A percentile compares a stretch with the other conserved stretches of the same genome.
Conservation (phyloP, 2,329 filamentous ascomycete species). For the Fusarium sp. region DNA sequence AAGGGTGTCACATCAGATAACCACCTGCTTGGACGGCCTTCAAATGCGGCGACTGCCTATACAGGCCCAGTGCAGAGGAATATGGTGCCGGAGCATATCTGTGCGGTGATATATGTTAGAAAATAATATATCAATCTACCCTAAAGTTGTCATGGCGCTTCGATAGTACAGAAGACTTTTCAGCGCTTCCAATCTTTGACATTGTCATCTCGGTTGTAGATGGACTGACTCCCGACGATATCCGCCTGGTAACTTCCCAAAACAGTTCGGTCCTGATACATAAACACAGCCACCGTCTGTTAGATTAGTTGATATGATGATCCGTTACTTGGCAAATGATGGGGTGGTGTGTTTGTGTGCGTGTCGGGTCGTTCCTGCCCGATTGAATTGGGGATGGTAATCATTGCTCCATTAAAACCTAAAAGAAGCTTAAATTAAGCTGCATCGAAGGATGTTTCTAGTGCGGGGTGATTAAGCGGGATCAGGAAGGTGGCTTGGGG, state of each 20-base stretch:
- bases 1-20: no score
- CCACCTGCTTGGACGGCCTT: no score
- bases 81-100: no score
- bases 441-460: constrained; percentile 28
- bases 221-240: not conserved
- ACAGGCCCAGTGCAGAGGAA: no score
- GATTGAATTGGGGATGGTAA: constrained; percentile 9
- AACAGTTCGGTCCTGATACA: not conserved
- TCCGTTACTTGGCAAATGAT: not conserved
- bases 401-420: constrained; percentile 1
- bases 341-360: constrained; percentile 5
- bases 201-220: not conserved
- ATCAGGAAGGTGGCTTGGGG: constrained; percentile 43
- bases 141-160: no score
- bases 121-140: no score
- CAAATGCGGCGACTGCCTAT: no score
- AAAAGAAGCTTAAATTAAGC: constrained; percentile 46
- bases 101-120: no score
- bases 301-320: not conserved
- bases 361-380: constrained; percentile 1
- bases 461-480: constrained; percentile 24
- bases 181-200: not conserved
- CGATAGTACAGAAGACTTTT: not conserved
- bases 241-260: not conserved
- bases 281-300: not conserved